phyloP scores from a whole-genome alignment of 2,329 filamentous ascomycete genomes.

The Aureobasidium sp. region DNA sequence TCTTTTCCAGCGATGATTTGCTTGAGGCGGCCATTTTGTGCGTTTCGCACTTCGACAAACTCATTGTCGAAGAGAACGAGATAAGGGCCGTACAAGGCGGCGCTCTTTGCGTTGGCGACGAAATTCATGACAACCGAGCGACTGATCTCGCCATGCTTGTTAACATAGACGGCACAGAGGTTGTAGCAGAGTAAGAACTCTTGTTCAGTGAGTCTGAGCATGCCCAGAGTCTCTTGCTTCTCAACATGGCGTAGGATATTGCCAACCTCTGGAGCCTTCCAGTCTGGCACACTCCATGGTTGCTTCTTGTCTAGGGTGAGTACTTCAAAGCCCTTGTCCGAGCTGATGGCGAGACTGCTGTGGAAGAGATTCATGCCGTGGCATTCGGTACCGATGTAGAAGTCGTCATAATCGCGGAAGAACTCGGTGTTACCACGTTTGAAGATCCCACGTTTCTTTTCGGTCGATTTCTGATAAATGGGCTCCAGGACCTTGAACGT shows the following conservation, averaged over 20 bases:
- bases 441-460: conserved; percentile 68
- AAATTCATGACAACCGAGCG: conserved; percentile 97
- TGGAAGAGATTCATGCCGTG: conserved; percentile 96
- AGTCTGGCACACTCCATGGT: conserved; percentile 85
- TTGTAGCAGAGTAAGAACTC: conserved; percentile 89
- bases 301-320: conserved; percentile 96
- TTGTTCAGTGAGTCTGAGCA: conserved; percentile 89
- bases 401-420: conserved; percentile 97
- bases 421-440: conserved; percentile 76
- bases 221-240: conserved; percentile 79
- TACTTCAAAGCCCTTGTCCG: conserved; percentile 87
- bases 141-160: conserved; percentile 94
- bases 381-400: conserved; percentile 94
- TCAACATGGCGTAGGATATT: conserved; percentile 80
- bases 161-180: conserved; percentile 94
- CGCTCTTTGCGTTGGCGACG: conserved; percentile 82
- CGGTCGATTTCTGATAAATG: conserved; percentile 84
- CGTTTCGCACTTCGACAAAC: conserved; percentile 95
- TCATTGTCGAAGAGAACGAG: conserved; percentile 90
- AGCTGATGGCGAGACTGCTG: conserved; percentile 84
- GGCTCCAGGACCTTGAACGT: conserved; percentile 95
- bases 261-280: conserved; percentile 68
- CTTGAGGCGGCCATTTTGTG: conserved; percentile 84
- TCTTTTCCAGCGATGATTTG: conserved; percentile 92
- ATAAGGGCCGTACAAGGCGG: conserved; percentile 86